Evolutionary conservation across 106 monocot species (phyloP).

Genomic region (Apostasia ramifera): DNA sequence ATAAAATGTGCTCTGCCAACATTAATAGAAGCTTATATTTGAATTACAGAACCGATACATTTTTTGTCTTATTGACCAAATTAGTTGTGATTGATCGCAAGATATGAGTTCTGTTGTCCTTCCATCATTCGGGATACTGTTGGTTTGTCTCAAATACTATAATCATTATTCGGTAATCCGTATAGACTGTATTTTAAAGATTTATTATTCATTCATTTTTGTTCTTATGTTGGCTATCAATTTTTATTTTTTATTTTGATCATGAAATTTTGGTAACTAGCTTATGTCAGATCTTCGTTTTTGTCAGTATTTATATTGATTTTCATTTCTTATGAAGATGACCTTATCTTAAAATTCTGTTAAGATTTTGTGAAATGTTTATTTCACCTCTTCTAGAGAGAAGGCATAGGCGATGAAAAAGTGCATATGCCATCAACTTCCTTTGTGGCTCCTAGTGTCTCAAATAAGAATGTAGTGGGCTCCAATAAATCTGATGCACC

Average conservation of each 20-base stretch:
- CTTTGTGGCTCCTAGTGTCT: constrained; percentile 27
- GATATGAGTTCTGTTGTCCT: no score
- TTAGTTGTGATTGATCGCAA: no score
- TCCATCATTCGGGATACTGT: no score
- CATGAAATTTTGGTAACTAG: not conserved
- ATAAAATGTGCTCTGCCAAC: not conserved
- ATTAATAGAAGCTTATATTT: no score
- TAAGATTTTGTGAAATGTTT: not conserved
- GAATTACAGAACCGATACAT: no score
- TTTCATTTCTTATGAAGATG: not conserved
- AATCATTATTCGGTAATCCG: no score
- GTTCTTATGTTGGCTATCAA: not conserved
- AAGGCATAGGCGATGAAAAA: constrained; percentile 24
- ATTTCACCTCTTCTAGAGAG: constrained; percentile 18
- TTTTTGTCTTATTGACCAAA: no score
- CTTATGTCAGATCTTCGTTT: not conserved
- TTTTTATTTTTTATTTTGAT: not conserved
- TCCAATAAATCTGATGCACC: constrained; percentile 24
- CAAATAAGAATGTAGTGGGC: constrained; percentile 23
- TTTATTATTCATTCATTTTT: not conserved
- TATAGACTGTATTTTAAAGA: no score
- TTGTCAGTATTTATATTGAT: not conserved
- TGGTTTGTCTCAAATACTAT: no score
- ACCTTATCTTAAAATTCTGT: not conserved
- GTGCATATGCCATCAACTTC: constrained; percentile 23